These are phyloP conservation scores for Venturia pyrina DNA, from an alignment of 2,329 filamentous ascomycete species.

Conservation along the genomic window DNA sequence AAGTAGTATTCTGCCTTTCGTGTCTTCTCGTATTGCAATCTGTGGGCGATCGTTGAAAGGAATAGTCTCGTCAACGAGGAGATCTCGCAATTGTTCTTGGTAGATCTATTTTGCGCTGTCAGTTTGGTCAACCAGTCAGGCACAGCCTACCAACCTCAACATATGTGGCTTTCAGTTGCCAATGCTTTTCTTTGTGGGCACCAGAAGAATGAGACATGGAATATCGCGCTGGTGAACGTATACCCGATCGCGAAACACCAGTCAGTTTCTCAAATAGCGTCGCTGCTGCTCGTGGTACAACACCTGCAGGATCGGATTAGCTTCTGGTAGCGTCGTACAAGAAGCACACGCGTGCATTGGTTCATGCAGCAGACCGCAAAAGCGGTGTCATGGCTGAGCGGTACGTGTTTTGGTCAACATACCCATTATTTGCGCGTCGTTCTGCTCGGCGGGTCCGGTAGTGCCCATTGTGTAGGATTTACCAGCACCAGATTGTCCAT, in stretches of 20 bases:
- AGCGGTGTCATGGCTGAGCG: background rate
- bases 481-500: constrained; percentile 93
- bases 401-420: constrained; percentile 28
- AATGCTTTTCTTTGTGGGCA: constrained; percentile 56
- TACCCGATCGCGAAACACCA: constrained; percentile 62
- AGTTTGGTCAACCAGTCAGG: background rate
- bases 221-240: constrained; percentile 72
- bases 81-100: constrained; percentile 88
- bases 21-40: constrained; percentile 90
- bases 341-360: background rate
- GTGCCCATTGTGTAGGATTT: constrained; percentile 99
- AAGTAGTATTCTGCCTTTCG: constrained; percentile 86
- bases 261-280: constrained; percentile 83
- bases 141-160: constrained; percentile 46
- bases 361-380: background rate
- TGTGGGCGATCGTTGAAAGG: constrained; percentile 59
- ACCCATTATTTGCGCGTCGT: constrained; percentile 66
- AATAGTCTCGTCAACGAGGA: constrained; percentile 68
- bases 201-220: constrained; percentile 44
- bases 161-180: constrained; percentile 90
- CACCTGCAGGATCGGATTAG: constrained; percentile 45
- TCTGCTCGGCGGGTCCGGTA: constrained; percentile 70
- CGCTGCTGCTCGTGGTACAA: constrained; percentile 85
- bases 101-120: constrained; percentile 58
- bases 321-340: constrained; percentile 1